Evolutionary conservation across 1,284 basidiomycete genomes (phyloP), one percentile per base, ranked within the genome.

Genomic region (Lentinus polychrous): DNA sequence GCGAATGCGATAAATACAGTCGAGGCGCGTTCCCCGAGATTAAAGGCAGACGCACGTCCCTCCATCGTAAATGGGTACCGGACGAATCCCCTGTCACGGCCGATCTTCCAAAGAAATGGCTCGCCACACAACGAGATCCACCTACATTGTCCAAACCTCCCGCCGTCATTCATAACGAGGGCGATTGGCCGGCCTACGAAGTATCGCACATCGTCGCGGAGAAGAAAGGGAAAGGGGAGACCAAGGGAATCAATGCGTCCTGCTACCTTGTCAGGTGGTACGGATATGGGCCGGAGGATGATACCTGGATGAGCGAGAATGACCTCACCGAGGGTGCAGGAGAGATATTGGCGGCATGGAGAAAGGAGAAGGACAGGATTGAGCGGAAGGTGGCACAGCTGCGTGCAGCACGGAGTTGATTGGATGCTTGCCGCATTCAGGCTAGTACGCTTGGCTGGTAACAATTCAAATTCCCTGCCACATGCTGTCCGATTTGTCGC

Each of bases 241-340:
- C 4, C 7, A 18, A n/a, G 32, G 34, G 22, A 14, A 40, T 6
- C 14, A 17, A 8, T 11, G 10, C 17, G 5, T 14, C 15, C 15
- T 50, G 58, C 27, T 75, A 72, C 49, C 57, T 71, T 20, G 67
- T 77, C 4, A 66, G 75, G 22, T 78, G 75, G 73, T 58, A 66
- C 6, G 74, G 73, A 4, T 78, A 70, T 49, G 66, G 65, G 0
- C 72, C 71, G 0, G 61, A 67, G 6, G 70, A 73, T 41, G 75
- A 78, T 57, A 72, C 68, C 1, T 74, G 73, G 73, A 63, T 73
- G 51, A 48, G 52, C 15, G 63, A 57, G 43, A 61, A 60, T 1
- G 63, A 64, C n/a, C 53, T 76, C 6, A 46, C 54, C 8, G 63
- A 65, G 7, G 56, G 55, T 14, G 66, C 72, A 1, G 52, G 55